phyloP scores from a whole-genome alignment of 2,329 filamentous ascomycete genomes.

The Diaporthe humulicola region DNA sequence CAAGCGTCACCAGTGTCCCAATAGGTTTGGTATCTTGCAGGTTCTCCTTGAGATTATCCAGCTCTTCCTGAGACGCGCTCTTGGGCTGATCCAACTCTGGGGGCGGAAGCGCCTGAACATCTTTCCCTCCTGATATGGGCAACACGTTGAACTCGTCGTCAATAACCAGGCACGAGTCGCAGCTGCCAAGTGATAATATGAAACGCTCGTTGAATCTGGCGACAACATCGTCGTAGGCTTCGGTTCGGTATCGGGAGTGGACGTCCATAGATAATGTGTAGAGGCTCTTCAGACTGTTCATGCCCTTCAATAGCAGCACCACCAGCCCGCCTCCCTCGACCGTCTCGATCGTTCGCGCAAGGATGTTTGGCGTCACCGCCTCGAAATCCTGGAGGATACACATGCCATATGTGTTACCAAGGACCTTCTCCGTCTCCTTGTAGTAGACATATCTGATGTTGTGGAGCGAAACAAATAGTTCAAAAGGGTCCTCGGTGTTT shows the following conservation, averaged over 20 bases:
- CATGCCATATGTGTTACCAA: conserved; percentile 98
- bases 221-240: conserved; percentile 94
- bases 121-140: conserved; percentile 95
- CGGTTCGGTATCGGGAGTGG: conserved; percentile 94
- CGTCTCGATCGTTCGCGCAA: conserved; percentile 95
- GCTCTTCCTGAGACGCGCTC: conserved; percentile 78
- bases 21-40: conserved; percentile 88
- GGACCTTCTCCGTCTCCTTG: conserved; percentile 98
- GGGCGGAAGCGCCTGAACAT: conserved; percentile 84
- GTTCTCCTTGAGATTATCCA: conserved; percentile 89
- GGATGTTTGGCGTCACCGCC: conserved; percentile 94
- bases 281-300: conserved; percentile 96
- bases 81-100: conserved; percentile 80
- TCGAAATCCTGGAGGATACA: conserved; percentile 99
- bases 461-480: conserved; percentile 95
- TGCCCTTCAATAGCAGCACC: conserved; percentile 90
- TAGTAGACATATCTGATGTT: conserved; percentile 99
- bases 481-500: conserved; percentile 94
- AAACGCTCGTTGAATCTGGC: conserved; percentile 98
- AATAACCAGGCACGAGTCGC: conserved; percentile 93
- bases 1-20: conserved; percentile 84
- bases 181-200: conserved; percentile 93
- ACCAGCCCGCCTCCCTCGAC: conserved; percentile 97
- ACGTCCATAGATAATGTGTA: conserved; percentile 99
- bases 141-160: conserved; percentile 98